Evolutionary conservation across 148 eudicot species (phyloP).

Genomic region (Chenopodium suecicum): DNA sequence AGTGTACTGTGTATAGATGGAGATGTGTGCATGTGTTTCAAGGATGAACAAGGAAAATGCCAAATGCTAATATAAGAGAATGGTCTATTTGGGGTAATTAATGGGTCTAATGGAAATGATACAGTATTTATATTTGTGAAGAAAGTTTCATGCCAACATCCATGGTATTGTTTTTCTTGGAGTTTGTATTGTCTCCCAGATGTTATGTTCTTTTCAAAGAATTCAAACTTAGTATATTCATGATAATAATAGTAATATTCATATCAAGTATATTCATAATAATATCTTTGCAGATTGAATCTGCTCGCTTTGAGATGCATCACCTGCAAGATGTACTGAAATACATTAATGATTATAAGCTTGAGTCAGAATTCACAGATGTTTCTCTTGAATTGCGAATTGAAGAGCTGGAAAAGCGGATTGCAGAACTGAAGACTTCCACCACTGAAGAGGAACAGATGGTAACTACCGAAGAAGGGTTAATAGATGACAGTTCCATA

Average conservation of each 20-base stretch:
- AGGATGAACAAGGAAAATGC: no score
- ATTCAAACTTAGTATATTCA: background rate
- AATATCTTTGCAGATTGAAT: constrained; percentile 12
- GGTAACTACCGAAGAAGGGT: background rate
- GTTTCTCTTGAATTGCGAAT: constrained; percentile 11
- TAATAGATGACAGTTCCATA: background rate
- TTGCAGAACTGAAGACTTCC: background rate
- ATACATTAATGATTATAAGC: constrained; percentile 19
- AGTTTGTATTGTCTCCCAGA: no score
- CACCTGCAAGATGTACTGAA: constrained; percentile 16
- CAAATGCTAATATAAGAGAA: no score
- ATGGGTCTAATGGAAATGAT: no score
- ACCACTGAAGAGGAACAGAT: background rate
- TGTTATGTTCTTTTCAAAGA: no score
- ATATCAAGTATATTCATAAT: background rate
- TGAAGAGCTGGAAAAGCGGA: constrained; percentile 9
- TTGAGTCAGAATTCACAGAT: constrained; percentile 11
- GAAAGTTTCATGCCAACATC: no score
- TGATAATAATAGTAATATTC: background rate
- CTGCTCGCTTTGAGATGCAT: background rate
- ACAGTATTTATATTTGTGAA: no score
- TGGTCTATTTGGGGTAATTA: no score
- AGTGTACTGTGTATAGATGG: no score
- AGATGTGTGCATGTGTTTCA: no score
- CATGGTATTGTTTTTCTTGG: no score